These are phyloP conservation scores for Geotrichum histeridarum DNA, from an alignment of 1,139 yeast species.

Conservation along the genomic window DNA sequence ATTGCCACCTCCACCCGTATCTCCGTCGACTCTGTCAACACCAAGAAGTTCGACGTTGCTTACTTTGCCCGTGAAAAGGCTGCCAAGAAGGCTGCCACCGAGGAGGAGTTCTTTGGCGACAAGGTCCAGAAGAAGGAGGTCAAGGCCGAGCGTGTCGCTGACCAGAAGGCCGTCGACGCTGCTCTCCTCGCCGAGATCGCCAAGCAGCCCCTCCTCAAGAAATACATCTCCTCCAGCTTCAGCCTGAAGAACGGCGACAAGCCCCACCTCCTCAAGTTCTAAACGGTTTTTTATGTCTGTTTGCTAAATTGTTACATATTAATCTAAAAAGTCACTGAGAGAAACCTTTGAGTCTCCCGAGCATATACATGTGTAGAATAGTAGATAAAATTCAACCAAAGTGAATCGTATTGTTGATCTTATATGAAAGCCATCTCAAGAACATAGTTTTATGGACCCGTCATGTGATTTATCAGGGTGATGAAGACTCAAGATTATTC, in stretches of 20 bases:
- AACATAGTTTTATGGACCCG: no score
- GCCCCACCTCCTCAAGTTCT: constrained; percentile 98
- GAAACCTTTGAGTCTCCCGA: constrained; percentile 1
- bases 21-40: constrained; percentile 73
- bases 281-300: constrained; percentile 36
- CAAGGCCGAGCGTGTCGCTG: constrained; percentile 94
- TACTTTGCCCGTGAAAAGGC: constrained; percentile 97
- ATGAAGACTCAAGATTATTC: no score
- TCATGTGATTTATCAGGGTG: no score
- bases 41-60: constrained; percentile 87
- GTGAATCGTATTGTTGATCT: no score
- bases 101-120: constrained; percentile 93
- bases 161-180: constrained; percentile 95
- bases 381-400: no score
- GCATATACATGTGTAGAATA: background rate
- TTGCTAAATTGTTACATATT: constrained; percentile 5
- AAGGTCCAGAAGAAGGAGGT: constrained; percentile 77
- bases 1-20: constrained; percentile 97
- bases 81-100: constrained; percentile 75
- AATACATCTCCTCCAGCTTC: constrained; percentile 95
- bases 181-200: constrained; percentile 90
- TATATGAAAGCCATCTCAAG: no score
- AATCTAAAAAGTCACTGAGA: constrained; percentile 14
- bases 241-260: constrained; percentile 98
- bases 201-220: constrained; percentile 97